Evolutionary conservation across 2,329 filamentous ascomycete genomes (phyloP), one percentile per base, ranked within the genome.

Genomic region (Pyrenochaeta sp.): DNA sequence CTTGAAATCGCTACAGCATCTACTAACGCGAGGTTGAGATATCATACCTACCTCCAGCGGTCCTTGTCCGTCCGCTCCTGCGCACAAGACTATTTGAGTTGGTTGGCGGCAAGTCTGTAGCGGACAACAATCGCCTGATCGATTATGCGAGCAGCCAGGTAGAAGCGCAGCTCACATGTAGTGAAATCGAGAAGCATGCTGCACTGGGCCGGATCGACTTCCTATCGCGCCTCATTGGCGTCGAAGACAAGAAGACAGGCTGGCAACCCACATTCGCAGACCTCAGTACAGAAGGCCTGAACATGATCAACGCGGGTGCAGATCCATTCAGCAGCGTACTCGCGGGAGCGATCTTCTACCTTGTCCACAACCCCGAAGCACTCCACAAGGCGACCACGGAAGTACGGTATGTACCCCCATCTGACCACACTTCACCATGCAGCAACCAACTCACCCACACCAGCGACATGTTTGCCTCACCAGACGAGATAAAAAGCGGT

Each of bases 221-320:
- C 54, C 74, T 80, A 58, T 73, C 79, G 53, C 71, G 80, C 71
- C 66, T 80, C 4, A 66, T 79, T 34, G 66, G 77, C 47, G 72
- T 78, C 48, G 70, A 75, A 61, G 75, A 84, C 66, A 75, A 77
- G 15, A 71, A 80, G 57, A 78, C 78, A 5, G 71, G 76, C 57
- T 62, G 75, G 55, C 65, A 72, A 22, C 72, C 78, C 61, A 66
- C 73, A 43, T 54, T 66, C 50, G 69, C 70, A 37, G 81, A 83
- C 52, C 62, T 83, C 9, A 77, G 77, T 64, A 76, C 74, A 39
- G 81, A 83, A 59, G 75, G 73, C 36, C 75, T 80, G 44, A 77
- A 79, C 4, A 62, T 83, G 44, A 82, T 83, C 44, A 77, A 79
- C 27, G 81, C 81, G 1, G 81, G 75, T 12, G 71, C 69, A n/a